A percentile compares a stretch with the other conserved stretches of the same genome.
phyloP scores from a whole-genome alignment of 2,329 filamentous ascomycete genomes.

The Lecanosticta acicola region DNA sequence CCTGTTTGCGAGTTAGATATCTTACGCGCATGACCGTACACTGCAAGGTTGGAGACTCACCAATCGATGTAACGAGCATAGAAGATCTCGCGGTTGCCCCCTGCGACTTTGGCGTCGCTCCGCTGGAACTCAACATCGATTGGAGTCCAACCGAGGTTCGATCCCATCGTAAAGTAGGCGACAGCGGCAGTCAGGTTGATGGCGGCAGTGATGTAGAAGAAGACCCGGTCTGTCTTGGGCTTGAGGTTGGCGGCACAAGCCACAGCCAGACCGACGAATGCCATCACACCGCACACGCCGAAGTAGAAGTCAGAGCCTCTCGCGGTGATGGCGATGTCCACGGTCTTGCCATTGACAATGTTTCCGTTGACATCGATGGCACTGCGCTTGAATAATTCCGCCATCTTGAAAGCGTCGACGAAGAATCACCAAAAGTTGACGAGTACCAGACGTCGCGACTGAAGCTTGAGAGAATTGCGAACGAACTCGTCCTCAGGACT shows the following conservation, averaged over 20 bases:
- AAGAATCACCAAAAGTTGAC: neutral
- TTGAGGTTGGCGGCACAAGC: constrained; percentile 50
- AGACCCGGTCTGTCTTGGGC: constrained; percentile 52
- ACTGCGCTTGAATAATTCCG: constrained; percentile 8
- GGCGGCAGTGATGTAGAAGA: constrained; percentile 58
- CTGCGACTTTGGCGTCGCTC: constrained; percentile 41
- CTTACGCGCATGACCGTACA: neutral
- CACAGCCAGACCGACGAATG: constrained; percentile 48
- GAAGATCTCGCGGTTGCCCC: constrained; percentile 57
- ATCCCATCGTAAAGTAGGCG: constrained; percentile 61
- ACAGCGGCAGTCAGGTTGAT: constrained; percentile 56
- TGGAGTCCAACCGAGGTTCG: constrained; percentile 58
- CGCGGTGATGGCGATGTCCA: constrained; percentile 54
- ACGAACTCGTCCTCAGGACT: neutral
- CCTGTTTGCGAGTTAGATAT: constrained; percentile 6
- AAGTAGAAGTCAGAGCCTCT: constrained; percentile 60
- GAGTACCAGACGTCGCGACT: neutral
- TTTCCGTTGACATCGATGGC: constrained; percentile 29
- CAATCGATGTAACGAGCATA: constrained; percentile 63
- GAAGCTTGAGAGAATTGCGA: neutral
- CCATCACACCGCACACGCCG: constrained; percentile 57
- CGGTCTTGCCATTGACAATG: constrained; percentile 41
- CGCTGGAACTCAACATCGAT: constrained; percentile 57
- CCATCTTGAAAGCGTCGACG: constrained; percentile 2
- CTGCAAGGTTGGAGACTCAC: constrained; percentile 28